Conservation (phyloP, 2,329 filamentous ascomycete genomes). For the Fusarium mundagurra region DNA sequence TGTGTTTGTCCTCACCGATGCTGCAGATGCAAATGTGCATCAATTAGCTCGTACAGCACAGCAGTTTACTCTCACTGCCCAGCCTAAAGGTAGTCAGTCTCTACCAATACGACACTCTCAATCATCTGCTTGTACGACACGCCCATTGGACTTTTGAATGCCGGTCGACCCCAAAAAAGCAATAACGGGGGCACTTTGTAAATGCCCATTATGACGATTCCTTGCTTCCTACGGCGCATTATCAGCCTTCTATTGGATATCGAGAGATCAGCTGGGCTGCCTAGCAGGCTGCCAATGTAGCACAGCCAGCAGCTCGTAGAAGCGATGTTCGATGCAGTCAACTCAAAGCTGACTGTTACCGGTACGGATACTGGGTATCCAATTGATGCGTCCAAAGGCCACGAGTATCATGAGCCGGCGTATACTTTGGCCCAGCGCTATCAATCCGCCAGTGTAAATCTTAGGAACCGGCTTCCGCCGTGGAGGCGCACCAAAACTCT, state of each 20-base stretch:
- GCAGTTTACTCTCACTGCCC: background rate
- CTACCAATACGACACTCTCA: conserved; percentile 23
- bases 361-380: background rate
- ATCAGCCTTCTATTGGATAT: conserved; percentile 24
- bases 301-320: conserved; percentile 14
- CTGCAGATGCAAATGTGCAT: conserved; percentile 20
- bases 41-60: conserved; percentile 16
- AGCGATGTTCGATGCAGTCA: conserved; percentile 1
- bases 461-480: conserved; percentile 1
- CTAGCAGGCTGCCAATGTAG: conserved; percentile 27
- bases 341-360: background rate
- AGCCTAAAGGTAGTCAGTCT: background rate
- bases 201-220: conserved; percentile 32
- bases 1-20: conserved; percentile 19
- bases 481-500: conserved; percentile 5
- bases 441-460: conserved; percentile 5
- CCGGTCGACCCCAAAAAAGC: conserved; percentile 24
- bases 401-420: background rate
- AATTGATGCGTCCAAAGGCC: conserved; percentile 4
- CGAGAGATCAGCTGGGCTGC: conserved; percentile 27
- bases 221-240: conserved; percentile 20
- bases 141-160: conserved; percentile 29
- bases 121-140: conserved; percentile 12
- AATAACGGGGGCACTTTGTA: conserved; percentile 21
- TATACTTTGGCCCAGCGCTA: background rate